Conservation (phyloP, 179 eudicot genomes). For the Spergularia azorica region DNA sequence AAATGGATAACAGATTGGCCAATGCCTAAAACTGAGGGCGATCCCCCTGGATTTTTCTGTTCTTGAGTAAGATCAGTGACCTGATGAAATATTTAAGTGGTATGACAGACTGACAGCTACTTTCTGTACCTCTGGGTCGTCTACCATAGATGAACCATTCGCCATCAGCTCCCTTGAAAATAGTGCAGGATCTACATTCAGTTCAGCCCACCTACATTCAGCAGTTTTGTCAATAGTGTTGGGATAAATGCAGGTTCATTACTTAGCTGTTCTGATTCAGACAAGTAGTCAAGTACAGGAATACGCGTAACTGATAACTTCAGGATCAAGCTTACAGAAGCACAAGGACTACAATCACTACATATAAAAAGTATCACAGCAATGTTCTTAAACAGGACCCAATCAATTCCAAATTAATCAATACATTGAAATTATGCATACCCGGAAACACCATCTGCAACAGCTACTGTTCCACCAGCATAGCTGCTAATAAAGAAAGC, state of each 20-base stretch:
- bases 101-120: not conserved
- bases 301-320: too few species aligned
- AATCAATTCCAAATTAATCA: not conserved
- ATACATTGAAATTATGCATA: conserved; percentile 23
- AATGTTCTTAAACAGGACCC: too few species aligned
- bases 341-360: too few species aligned
- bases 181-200: conserved; percentile 78
- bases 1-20: not conserved
- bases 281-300: too few species aligned
- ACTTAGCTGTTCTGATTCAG: not conserved
- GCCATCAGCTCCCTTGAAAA: conserved; percentile 78
- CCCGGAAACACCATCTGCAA: conserved; percentile 99
- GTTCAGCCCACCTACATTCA: conserved; percentile 77
- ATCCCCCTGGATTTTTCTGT: not conserved
- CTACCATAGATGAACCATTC: conserved; percentile 63
- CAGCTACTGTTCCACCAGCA: conserved; percentile 73
- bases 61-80: not conserved
- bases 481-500: conserved; percentile 78
- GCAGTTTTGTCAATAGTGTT: too few species aligned
- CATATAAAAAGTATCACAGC: too few species aligned
- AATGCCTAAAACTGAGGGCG: not conserved
- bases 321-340: too few species aligned
- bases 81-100: not conserved
- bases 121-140: conserved; percentile 62
- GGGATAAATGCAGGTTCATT: not conserved